Percentiles rank a stretch among this genome's conserved stretches.
Conservation (phyloP, 1,284 basidiomycete species). For the Rhodotorula glutinis region DNA sequence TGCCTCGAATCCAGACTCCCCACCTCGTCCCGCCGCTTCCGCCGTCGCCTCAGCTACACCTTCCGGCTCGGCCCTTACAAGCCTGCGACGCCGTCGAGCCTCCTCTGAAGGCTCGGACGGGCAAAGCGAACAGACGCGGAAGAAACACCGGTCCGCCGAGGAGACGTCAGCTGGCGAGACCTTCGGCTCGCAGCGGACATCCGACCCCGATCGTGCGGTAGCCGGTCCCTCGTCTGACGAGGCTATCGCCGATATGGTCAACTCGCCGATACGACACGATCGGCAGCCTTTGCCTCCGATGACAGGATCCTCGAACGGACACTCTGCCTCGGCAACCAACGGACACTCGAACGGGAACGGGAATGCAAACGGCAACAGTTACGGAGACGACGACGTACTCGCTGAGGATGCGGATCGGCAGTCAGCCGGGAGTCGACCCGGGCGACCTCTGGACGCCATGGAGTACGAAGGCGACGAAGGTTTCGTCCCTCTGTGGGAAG, state of each 20-base stretch:
- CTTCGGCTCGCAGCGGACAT: neutral
- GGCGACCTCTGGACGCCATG: constrained; percentile 16
- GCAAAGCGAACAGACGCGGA: neutral
- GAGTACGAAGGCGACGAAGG: constrained; percentile 30
- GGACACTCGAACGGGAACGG: constrained; percentile 6
- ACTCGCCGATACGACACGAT: neutral
- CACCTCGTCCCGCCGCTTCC: constrained; percentile 6
- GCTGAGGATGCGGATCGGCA: too few relatives aligned
- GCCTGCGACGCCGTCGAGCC: neutral
- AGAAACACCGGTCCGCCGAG: neutral
- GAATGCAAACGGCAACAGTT: neutral
- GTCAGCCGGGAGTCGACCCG: too few relatives aligned
- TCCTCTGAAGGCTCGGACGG: neutral
- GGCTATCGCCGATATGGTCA: neutral
- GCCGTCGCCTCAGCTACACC: neutral
- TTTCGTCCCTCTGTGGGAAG: constrained; percentile 50
- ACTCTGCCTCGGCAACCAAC: constrained; percentile 5
- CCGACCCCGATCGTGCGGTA: neutral
- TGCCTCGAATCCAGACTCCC: constrained; percentile 1
- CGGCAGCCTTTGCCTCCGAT: neutral
- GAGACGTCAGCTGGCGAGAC: neutral
- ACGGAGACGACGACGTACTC: neutral
- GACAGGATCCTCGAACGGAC: constrained; percentile 5
- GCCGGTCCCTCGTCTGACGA: neutral
- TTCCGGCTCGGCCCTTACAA: neutral